phyloP scores from a whole-genome alignment of 2,329 filamentous ascomycete genomes.

The Epicoccum sorghinum region DNA sequence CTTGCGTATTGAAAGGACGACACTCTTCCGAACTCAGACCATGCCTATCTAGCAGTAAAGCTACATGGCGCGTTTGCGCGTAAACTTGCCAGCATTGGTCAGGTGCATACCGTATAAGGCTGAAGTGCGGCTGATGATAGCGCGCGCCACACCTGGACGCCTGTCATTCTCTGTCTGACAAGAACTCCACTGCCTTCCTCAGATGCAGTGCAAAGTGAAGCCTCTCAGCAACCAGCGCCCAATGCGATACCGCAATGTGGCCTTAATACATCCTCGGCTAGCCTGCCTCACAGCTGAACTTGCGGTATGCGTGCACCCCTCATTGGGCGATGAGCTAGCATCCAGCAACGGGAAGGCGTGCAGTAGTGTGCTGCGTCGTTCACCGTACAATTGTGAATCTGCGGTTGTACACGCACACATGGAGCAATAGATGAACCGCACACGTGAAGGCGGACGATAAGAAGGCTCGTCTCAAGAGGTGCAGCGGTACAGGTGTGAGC shows the following conservation, averaged over 20 bases:
- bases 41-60: too few relatives aligned
- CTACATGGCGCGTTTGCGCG: too few relatives aligned
- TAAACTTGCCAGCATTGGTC: not conserved
- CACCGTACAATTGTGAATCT: conserved; percentile 13
- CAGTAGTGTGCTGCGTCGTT: conserved; percentile 13
- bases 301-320: conserved; percentile 9
- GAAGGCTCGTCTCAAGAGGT: not conserved
- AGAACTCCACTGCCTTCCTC: conserved; percentile 2
- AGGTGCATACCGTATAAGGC: not conserved
- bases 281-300: conserved; percentile 8
- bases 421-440: not conserved
- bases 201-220: not conserved
- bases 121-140: conserved; percentile 16
- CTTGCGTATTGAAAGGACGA: too few relatives aligned
- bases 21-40: too few relatives aligned
- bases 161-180: conserved; percentile 3
- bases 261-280: conserved; percentile 3
- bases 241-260: not conserved
- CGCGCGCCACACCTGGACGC: conserved; percentile 14
- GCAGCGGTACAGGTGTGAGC: not conserved
- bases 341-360: conserved; percentile 10
- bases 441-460: not conserved
- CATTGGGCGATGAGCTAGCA: not conserved
- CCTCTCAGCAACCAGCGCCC: not conserved
- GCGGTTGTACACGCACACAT: not conserved